These are phyloP conservation scores for Dispira simplex DNA, from an alignment of 192 early-diverging fungal species.

Conservation along the genomic window DNA sequence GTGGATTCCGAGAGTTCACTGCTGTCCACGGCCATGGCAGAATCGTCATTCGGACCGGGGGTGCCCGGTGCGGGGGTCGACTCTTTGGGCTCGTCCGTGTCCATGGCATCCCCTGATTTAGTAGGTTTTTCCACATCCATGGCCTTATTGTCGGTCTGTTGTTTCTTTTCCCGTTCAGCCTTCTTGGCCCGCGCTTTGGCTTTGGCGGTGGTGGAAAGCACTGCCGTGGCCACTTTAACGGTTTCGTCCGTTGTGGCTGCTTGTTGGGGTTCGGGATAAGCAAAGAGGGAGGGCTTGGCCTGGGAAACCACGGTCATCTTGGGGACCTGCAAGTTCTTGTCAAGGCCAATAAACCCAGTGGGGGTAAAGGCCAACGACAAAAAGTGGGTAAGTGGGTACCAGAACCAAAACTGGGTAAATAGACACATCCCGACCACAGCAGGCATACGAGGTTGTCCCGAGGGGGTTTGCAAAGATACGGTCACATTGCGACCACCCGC, in stretches of 20 bases:
- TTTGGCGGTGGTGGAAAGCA: slow-evolving; percentile 92
- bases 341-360: slow-evolving; percentile 89
- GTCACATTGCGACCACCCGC: slow-evolving; percentile 97
- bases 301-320: slow-evolving; percentile 76
- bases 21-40: background rate
- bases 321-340: slow-evolving; percentile 72
- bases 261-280: slow-evolving; percentile 81
- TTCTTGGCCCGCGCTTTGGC: slow-evolving; percentile 74
- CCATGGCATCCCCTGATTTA: slow-evolving; percentile 15
- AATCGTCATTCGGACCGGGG: background rate
- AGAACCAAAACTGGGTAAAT: slow-evolving; percentile 99
- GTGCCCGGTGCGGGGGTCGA: no score
- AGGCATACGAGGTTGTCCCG: slow-evolving; percentile 81
- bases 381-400: slow-evolving; percentile 97
- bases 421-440: slow-evolving; percentile 97
- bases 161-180: slow-evolving; percentile 24
- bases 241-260: slow-evolving; percentile 33
- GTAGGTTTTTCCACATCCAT: slow-evolving; percentile 37
- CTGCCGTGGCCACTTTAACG: slow-evolving; percentile 70
- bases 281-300: slow-evolving; percentile 76
- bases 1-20: slow-evolving; percentile 12
- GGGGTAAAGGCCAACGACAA: slow-evolving; percentile 87
- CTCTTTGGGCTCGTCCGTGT: slow-evolving; percentile 14
- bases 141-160: slow-evolving; percentile 21
- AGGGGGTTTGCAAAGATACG: slow-evolving; percentile 74